Percentiles rank a stretch among this genome's conserved stretches.
These are phyloP conservation scores for Excoecaria agallocha DNA, from an alignment of 345 rosid genomes.

Conservation along the genomic window DNA sequence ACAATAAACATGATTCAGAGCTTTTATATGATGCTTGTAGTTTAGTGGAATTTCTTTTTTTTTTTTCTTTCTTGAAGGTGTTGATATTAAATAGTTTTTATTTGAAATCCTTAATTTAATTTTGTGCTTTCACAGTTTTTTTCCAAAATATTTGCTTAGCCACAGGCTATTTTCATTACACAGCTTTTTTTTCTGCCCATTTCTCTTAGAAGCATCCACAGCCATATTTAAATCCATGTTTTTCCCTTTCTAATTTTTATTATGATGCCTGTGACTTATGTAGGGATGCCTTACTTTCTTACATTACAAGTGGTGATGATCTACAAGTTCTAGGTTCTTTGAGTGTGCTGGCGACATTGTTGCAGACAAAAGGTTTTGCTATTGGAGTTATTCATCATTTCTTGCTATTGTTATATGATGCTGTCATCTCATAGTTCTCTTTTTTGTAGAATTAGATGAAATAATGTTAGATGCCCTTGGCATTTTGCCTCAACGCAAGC, in stretches of 20 bases:
- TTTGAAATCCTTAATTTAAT: background rate
- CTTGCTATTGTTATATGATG: constrained; percentile 4
- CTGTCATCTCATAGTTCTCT: constrained; percentile 29
- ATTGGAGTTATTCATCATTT: constrained; percentile 20
- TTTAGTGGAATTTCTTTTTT: background rate
- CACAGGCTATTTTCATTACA: background rate
- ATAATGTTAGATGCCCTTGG: constrained; percentile 96
- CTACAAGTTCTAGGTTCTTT: constrained; percentile 77
- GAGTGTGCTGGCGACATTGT: constrained; percentile 76
- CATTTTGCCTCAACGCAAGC: constrained; percentile 95
- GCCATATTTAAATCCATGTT: background rate
- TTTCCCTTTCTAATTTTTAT: constrained; percentile 13
- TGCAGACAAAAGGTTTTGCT: constrained; percentile 90
- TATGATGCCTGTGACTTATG: constrained; percentile 22
- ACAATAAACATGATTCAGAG: background rate
- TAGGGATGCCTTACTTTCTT: constrained; percentile 79
- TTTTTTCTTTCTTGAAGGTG: background rate
- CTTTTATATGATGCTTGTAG: background rate
- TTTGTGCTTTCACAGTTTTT: background rate
- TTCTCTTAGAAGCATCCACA: background rate
- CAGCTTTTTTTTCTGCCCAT: background rate
- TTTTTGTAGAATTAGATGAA: constrained; percentile 77
- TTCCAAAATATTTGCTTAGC: background rate
- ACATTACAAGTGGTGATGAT: constrained; percentile 64
- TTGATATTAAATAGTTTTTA: no score